Conservation (phyloP, 768 basidiomycete species). For the Auricularia sp. region DNA sequence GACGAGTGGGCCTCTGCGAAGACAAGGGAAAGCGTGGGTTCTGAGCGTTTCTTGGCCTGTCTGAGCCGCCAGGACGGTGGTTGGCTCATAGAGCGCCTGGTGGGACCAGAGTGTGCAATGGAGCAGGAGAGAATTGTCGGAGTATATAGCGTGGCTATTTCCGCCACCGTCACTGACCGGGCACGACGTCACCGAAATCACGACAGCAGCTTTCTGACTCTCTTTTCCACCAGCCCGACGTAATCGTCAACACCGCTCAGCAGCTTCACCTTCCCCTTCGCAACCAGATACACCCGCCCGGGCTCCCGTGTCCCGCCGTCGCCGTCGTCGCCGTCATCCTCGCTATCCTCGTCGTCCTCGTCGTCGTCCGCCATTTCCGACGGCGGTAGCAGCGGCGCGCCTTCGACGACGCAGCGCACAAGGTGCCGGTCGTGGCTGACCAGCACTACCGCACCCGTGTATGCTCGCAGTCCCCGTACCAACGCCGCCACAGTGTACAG, state of each 20-base stretch:
- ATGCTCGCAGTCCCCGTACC: constrained; percentile 39
- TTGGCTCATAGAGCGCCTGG: background rate
- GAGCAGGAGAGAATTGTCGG: background rate
- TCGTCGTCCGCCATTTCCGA: constrained; percentile 12
- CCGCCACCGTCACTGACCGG: too few species aligned
- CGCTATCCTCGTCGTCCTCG: constrained; percentile 13
- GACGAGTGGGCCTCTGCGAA: background rate
- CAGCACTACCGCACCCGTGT: constrained; percentile 46
- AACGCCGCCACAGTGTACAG: constrained; percentile 47
- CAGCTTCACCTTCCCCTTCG: constrained; percentile 16
- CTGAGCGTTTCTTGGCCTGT: background rate
- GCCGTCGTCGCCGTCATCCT: constrained; percentile 14
- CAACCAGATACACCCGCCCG: constrained; percentile 12
- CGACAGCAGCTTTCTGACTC: constrained; percentile 7
- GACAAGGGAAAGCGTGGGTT: background rate
- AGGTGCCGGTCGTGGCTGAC: constrained; percentile 51
- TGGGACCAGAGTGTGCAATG: background rate
- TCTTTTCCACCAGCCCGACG: constrained; percentile 18
- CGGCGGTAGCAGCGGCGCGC: background rate
- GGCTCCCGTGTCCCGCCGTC: constrained; percentile 8
- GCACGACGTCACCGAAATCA: background rate
- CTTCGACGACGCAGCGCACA: constrained; percentile 13
- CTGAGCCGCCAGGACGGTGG: background rate
- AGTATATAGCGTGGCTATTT: too few species aligned
- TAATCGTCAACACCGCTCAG: constrained; percentile 21